Evolutionary conservation across 768 basidiomycete genomes (phyloP).

Genomic region (Myochromella boudieri): DNA sequence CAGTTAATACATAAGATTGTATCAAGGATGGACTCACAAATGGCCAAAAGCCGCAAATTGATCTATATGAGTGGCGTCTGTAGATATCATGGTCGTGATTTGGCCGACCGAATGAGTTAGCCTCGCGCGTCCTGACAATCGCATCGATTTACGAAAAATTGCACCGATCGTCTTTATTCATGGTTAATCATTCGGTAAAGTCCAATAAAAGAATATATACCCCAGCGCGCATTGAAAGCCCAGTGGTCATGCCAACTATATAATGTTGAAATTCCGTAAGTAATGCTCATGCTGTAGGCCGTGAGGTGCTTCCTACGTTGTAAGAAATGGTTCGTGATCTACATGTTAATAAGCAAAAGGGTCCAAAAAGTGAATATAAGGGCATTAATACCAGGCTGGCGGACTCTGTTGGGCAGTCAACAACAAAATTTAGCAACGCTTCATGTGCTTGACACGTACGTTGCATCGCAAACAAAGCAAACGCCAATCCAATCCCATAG

Average conservation of each 20-base stretch:
- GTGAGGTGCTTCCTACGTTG: slow-evolving; percentile 26
- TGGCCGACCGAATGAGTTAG: slow-evolving; percentile 61
- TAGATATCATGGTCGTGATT: slow-evolving; percentile 70
- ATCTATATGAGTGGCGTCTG: slow-evolving; percentile 60
- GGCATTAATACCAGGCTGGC: slow-evolving; percentile 37
- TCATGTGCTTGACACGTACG: slow-evolving; percentile 26
- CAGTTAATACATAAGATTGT: not conserved
- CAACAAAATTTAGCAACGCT: not conserved
- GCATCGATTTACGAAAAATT: slow-evolving; percentile 67
- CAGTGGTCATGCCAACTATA: slow-evolving; percentile 44
- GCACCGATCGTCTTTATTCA: slow-evolving; percentile 36
- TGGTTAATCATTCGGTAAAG: not conserved
- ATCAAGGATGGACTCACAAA: slow-evolving; percentile 29
- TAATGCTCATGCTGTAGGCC: not conserved
- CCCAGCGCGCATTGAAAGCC: slow-evolving; percentile 46
- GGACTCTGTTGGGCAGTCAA: slow-evolving; percentile 25
- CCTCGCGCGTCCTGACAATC: slow-evolving; percentile 61
- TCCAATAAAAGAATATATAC: slow-evolving; percentile 26
- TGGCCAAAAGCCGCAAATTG: slow-evolving; percentile 41
- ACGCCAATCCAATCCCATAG: slow-evolving; percentile 60
- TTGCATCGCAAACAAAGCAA: slow-evolving; percentile 63
- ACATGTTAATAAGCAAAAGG: too few relatives aligned
- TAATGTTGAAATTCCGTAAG: not conserved
- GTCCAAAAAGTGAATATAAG: too few relatives aligned
- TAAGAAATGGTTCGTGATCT: slow-evolving; percentile 47